Evolutionary conservation across 192 early-diverging fungal genomes (phyloP), one percentile per base, ranked within the genome.

Genomic region (Podila epicladia): DNA sequence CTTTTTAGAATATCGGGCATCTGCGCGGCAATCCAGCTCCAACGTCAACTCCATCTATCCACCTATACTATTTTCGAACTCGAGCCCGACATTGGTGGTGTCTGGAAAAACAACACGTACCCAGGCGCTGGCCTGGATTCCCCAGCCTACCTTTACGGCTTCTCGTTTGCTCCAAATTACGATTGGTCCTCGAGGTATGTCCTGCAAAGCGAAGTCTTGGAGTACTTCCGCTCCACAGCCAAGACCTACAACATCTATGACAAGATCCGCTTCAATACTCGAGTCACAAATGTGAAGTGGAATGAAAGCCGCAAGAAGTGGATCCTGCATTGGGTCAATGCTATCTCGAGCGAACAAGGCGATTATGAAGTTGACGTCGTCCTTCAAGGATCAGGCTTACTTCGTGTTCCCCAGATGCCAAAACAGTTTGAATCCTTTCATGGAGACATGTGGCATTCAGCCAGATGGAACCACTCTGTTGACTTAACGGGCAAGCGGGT

Each of bases 91-190:
- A 69, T 88, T 5, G 87, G 87, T 4, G 87, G 87, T 15, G 85
- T 84, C 17, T 88, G 87, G 87, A 63, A 59, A 15, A 74, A 51
- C 26, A 82, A 73, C 62, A 74, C 69, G 13, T 84, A 82, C 55
- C 84, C 86, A 19, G 85, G 87, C 15, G 82, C 78, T 38, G 86
- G 75, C 3, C 86, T 86, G 59, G 87, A 89, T 69, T 68, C 86
- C 13, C 74, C 66, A 15, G 65, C 75, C 5, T 83, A 85, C 35
- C 60, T 82, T 12, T 88, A 88, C 70, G 73, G 75, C 35, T 86
- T 74, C 83, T 77, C 77, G 5, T 87, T 83, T 22, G 84, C 84
- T 5, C 83, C 76, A 9, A 86, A 86, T 65, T 82, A 75, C 57
- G 74, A 87, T 3, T 87, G 84, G 74, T 67, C 75, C 3, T 37